phyloP scores from a whole-genome alignment of 768 basidiomycete species.

The Hemileccinum impolitum region DNA sequence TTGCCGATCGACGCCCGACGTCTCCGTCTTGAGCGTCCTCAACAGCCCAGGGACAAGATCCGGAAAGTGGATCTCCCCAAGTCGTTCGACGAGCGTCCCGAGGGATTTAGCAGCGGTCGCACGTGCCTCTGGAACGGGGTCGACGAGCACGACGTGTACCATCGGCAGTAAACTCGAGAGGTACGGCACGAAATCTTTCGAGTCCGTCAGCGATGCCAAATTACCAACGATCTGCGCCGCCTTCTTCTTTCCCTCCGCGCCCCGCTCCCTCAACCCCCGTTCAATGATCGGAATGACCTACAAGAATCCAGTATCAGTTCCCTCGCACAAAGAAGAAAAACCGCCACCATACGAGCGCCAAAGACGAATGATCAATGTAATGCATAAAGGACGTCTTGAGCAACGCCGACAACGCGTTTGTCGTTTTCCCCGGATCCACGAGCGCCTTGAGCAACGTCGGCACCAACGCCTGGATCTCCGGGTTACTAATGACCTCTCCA shows the following conservation, averaged over 20 bases:
- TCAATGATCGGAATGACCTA: conserved; percentile 95
- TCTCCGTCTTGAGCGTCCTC: conserved; percentile 85
- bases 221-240: conserved; percentile 98
- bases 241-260: conserved; percentile 92
- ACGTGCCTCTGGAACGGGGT: conserved; percentile 96
- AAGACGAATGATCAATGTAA: conserved; percentile 94
- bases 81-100: conserved; percentile 92
- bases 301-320: too few relatives aligned
- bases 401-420: conserved; percentile 77
- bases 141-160: conserved; percentile 89
- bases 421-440: conserved; percentile 91
- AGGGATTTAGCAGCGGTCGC: conserved; percentile 96
- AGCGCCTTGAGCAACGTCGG: conserved; percentile 90
- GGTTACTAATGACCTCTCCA: conserved; percentile 97
- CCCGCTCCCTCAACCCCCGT: conserved; percentile 85
- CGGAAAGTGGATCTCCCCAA: conserved; percentile 94
- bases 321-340: too few relatives aligned
- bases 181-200: conserved; percentile 93
- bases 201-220: conserved; percentile 82
- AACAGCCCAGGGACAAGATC: conserved; percentile 89
- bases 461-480: conserved; percentile 90
- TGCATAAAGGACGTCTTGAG: conserved; percentile 96
- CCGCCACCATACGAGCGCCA: conserved; percentile 63
- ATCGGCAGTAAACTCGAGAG: conserved; percentile 84
- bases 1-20: conserved; percentile 94